Evolutionary conservation across 2,329 filamentous ascomycete genomes (phyloP).

Genomic region (Paecilomyces dactylethromorphus): DNA sequence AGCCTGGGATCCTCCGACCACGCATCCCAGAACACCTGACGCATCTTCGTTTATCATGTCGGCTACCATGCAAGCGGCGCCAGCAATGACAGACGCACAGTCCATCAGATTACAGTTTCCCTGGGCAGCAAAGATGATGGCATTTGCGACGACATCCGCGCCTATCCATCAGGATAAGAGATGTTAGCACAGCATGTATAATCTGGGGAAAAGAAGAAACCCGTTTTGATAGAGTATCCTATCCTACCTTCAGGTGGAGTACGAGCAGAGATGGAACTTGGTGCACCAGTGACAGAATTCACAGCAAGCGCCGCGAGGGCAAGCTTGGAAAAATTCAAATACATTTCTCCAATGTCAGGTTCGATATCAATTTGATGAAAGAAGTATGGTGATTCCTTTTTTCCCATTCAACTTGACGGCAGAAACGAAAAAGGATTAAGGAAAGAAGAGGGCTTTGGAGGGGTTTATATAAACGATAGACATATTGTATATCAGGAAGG

Average conservation of each 20-base stretch:
- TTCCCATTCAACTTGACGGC: not conserved
- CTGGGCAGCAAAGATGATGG: not conserved
- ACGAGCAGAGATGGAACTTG: not conserved
- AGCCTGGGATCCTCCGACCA: not conserved
- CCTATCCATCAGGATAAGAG: not conserved
- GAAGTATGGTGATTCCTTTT: not conserved
- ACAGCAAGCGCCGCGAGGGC: not conserved
- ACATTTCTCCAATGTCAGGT: not conserved
- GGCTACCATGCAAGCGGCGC: not conserved
- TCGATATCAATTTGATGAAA: not conserved
- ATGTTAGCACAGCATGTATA: not conserved
- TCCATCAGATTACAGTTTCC: not conserved
- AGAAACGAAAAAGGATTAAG: not conserved
- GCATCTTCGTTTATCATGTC: not conserved
- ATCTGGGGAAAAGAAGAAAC: not conserved
- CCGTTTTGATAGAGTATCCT: not conserved
- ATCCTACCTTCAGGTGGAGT: not conserved
- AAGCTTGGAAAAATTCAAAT: not conserved
- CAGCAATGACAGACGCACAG: slow-evolving; percentile 1
- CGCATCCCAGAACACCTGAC: not conserved
- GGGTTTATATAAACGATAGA: not conserved
- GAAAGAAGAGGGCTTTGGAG: not conserved
- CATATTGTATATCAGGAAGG: not conserved
- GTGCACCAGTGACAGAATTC: not conserved
- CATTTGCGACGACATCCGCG: not conserved